Base-by-base conservation (phyloP, 2,329 filamentous ascomycete species). In the Achaetomium macrosporum region DNA sequence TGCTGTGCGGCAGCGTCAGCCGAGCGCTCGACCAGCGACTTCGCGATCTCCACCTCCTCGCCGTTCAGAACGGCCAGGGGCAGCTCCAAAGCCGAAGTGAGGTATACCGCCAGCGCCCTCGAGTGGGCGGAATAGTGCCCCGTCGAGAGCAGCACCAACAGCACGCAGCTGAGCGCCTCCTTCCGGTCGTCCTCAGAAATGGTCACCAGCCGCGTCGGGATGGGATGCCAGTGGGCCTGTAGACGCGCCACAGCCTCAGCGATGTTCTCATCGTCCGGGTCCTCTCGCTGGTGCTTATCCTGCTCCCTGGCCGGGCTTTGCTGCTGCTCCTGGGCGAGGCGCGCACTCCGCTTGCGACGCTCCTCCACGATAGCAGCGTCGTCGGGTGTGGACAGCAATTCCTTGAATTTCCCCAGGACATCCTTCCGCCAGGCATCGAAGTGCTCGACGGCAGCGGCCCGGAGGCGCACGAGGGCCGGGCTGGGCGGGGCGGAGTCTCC, bases 391-490 rank as follows among this genome's bases (percentile, higher is more conserved):
- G 78, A 73, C 12, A 84, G 70, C 3, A 90, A 79, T 60, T 92
- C 85, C 44, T 82, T 83, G 1, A 95, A 74, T 42, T 85, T 80
- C 16, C 76, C 71, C n/a, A 90, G 74, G 1, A 92, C 83, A 31
- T 82, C 77, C 25, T 81, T 77, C 54, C 83, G 76, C 91, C 90
- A 96, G n/a, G 83, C 79, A 57, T 90, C 83, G 62, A 91, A 88
- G 63, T 88, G 81, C 41, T 76, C 72, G 12, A 93, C 67, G 1
- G 87, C 82, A 5, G 81, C 80, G 25, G 64, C 66, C 19, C 76
- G 70, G 13, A 79, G 60, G 25, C 59, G 63, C 36, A 66, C 39
- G 9, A 73, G 63, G n/a, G 65, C 65, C 17, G 65, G 63, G 42
- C 60, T 64, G 17, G 65, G 59, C 19, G 57, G 59, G 2, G 52